Evolutionary conservation across 2,329 filamentous ascomycete species (phyloP).

Genomic region (Trichoderma atrobrunneum): DNA sequence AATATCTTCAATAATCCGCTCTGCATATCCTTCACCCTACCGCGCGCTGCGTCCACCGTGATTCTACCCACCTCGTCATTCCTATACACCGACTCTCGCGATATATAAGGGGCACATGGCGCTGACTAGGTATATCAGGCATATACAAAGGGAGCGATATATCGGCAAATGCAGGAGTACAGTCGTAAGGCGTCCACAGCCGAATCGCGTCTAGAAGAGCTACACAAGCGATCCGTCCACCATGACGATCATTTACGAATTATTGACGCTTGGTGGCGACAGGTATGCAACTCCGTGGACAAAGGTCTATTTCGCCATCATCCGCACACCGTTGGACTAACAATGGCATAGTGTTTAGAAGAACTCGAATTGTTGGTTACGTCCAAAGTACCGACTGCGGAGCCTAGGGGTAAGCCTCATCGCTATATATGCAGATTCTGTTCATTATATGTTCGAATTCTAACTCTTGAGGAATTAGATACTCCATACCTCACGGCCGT

Average conservation of each 20-base stretch:
- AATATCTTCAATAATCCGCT: constrained; percentile 9
- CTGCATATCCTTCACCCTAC: constrained; percentile 15
- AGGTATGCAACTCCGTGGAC: constrained; percentile 55
- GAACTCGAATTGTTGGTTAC: constrained; percentile 61
- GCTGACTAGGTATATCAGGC: constrained; percentile 29
- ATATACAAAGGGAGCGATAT: constrained; percentile 81
- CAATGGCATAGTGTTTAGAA: constrained; percentile 52
- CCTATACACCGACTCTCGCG: constrained; percentile 6
- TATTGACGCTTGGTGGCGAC: constrained; percentile 90
- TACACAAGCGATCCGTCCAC: constrained; percentile 72
- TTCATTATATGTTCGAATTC: neutral
- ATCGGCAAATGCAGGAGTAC: constrained; percentile 96
- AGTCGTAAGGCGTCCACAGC: constrained; percentile 83
- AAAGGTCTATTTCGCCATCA: neutral
- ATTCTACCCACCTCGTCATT: constrained; percentile 13
- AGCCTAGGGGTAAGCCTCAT: constrained; percentile 17
- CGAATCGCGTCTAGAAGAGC: constrained; percentile 76
- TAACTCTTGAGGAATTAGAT: constrained; percentile 36
- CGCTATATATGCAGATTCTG: neutral
- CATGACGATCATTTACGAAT: constrained; percentile 92
- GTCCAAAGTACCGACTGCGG: constrained; percentile 38
- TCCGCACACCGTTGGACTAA: neutral
- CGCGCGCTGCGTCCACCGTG: constrained; percentile 19
- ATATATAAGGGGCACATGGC: neutral
- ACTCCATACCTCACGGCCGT: constrained; percentile 56